Base-by-base conservation (phyloP, 176 grass and related monocot species). In the Chrysopogon serrulatus region DNA sequence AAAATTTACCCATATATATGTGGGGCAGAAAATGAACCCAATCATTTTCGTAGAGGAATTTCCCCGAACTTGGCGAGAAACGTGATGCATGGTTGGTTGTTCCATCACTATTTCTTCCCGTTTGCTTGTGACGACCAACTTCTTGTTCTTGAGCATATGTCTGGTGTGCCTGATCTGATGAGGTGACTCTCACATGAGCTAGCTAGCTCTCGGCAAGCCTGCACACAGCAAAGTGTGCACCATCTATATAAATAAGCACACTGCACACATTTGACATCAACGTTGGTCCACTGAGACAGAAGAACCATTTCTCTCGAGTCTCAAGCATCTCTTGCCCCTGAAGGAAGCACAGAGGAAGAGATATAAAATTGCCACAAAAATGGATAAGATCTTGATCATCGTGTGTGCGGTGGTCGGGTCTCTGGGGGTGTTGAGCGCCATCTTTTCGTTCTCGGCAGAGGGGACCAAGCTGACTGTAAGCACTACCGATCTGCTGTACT, bases 381-480 rank as follows among this genome's bases (percentile, higher is more conserved):
- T 81, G 76, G 76, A 89, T 12, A 60, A 68, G 82, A 74, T 8
- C 2, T 10, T 19, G 18, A 75, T 69, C 47, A 69, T 76, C 45
- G 76, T 85, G 60, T 79, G 24, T 39, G 48, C 69, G 0, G 76
- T 80, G 7, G 61, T 76, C 8, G 87, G 87, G 1, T 80, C 68
- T 6, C 76, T 85, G 7, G 87, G 87, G 12, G 1, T 89, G 61
- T 10, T 89, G 3, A 89, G 87, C 4, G 82, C 70, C 76, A 57
- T 89, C 82, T 42, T 80, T 23, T 76, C 59, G 1, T 89, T 89
- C 82, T 17, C 81, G 4, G 87, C 68, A 5, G 87, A 89, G 30
- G 81, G 80, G 9, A 48, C 73, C 2, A 88, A 83, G n/a, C 59
- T 67, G 4, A 56, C 37, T 9, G 87, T 88, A 88, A 88, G 82